Base-by-base conservation (phyloP, 768 basidiomycete species). In the Tephrocybe sp. region DNA sequence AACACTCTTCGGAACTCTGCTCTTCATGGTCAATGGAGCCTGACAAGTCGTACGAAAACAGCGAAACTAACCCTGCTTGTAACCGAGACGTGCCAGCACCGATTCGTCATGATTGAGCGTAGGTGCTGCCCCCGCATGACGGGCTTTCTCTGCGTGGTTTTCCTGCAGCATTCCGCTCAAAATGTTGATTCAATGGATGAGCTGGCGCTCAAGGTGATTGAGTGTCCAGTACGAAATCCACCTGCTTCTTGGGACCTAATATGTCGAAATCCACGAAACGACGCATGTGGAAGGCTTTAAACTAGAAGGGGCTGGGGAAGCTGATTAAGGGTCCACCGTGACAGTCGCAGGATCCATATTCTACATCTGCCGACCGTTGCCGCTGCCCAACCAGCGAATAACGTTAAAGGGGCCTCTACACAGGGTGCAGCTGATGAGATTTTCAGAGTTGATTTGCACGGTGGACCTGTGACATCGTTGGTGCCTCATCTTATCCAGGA, bases 1-100 rank as follows among this genome's bases (percentile, higher is more conserved):
- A 82, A 83, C 1, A 73, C 76, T 28, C 81, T 68, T 54, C 74
- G 74, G 58, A 83, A 80, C 60, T 84, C 80, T 55, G 27, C 1
- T 13, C 7, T 32, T 42, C 21, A 42, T 49, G 16, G 38, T 49
- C 12, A 41, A 21, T 25, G 37, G 9, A 36, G 13, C 21, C n/a
- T 16, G 31, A 15, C 30, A 42, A 7, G 39, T 7, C 31, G 13
- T 9, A 26, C 19, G n/a, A 13, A 13, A 39, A 21, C 19, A 6
- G 22, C 15, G 40, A n/a, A 41, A 54, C 52, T 16, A 30, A 46
- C 59, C 59, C 36, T 58, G 59, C 28, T 60, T 60, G 37, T 60
- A 60, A 4, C 59, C 59, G 22, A 60, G 43, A 26, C 49, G 40
- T 28, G 59, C 59, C 16, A 60, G 59, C 8, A 60, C 9, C 28